These are phyloP conservation scores for Pyrus communis DNA, from an alignment of 306 rosid species.

Conservation along the genomic window DNA sequence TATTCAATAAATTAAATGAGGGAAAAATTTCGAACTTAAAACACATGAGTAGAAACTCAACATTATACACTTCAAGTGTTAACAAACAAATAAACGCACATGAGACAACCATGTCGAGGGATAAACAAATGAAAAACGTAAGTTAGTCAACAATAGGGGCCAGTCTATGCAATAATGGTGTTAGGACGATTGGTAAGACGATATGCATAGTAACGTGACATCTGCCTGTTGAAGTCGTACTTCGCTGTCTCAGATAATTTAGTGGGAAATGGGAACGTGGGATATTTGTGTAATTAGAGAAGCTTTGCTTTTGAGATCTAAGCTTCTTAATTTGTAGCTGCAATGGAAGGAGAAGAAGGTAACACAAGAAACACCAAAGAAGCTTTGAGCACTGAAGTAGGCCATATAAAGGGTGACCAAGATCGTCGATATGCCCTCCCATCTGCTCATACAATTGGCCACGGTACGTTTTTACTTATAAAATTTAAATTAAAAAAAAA, in stretches of 20 bases:
- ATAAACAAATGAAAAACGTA: too few species aligned
- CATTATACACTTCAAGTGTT: too few species aligned
- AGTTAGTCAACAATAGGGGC: neutral
- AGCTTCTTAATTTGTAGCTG: neutral
- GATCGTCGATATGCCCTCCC: slow-evolving; percentile 15
- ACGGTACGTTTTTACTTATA: slow-evolving; percentile 19
- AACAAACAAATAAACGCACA: too few species aligned
- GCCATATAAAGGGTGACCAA: slow-evolving; percentile 1
- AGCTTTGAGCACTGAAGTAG: slow-evolving; percentile 27
- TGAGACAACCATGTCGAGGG: too few species aligned
- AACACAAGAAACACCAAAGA: neutral
- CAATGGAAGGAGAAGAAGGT: slow-evolving; percentile 28
- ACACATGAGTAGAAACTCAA: too few species aligned
- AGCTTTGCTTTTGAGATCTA: neutral
- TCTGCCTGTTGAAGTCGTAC: neutral
- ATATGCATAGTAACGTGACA: neutral
- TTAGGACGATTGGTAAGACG: neutral
- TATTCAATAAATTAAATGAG: too few species aligned
- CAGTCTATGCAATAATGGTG: neutral
- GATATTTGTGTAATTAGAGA: too few species aligned
- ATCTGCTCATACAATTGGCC: slow-evolving; percentile 47
- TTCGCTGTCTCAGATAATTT: too few species aligned
- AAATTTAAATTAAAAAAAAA: too few species aligned
- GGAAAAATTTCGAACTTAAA: accelerated
- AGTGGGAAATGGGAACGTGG: neutral